phyloP scores from a whole-genome alignment of 2,329 filamentous ascomycete genomes.

The Leptographium lundbergii region DNA sequence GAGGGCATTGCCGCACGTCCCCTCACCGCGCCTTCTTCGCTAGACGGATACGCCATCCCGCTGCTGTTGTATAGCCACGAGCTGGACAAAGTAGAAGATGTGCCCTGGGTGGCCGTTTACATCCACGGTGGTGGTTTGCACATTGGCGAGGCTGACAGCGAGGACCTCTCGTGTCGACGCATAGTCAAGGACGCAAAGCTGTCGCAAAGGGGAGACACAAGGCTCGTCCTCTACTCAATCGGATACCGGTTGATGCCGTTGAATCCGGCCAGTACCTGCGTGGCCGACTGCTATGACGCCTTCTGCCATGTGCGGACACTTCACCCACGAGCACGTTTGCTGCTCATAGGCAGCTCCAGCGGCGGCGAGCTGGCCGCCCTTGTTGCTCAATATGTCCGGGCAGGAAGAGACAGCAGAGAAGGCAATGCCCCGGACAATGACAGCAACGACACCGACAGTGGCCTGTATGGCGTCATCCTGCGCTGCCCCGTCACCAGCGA shows the following conservation, averaged over 20 bases:
- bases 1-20: conserved; percentile 18
- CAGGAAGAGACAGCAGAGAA: background rate
- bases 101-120: conserved; percentile 25
- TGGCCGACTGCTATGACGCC: conserved; percentile 28
- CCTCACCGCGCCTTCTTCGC: conserved; percentile 19
- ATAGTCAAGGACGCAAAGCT: conserved; percentile 20
- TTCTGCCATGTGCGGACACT: conserved; percentile 17
- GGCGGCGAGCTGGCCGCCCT: conserved; percentile 34
- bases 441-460: conserved; percentile 3
- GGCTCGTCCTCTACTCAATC: conserved; percentile 27
- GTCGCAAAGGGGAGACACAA: conserved; percentile 3
- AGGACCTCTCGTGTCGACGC: conserved; percentile 33
- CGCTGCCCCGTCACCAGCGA: conserved; percentile 36
- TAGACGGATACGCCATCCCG: conserved; percentile 23
- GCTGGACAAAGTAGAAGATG: background rate
- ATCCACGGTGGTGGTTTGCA: conserved; percentile 35
- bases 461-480: conserved; percentile 26
- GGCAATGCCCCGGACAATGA: background rate
- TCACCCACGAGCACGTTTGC: conserved; percentile 10
- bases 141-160: conserved; percentile 35
- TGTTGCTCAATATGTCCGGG: conserved; percentile 22
- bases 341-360: conserved; percentile 33
- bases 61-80: conserved; percentile 19
- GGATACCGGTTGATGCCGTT: conserved; percentile 32
- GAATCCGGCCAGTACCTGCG: conserved; percentile 24